Percentiles rank a stretch among this genome's conserved stretches.
phyloP scores from a whole-genome alignment of 1,139 yeast genomes.

The Saccharomyces hybrid region DNA sequence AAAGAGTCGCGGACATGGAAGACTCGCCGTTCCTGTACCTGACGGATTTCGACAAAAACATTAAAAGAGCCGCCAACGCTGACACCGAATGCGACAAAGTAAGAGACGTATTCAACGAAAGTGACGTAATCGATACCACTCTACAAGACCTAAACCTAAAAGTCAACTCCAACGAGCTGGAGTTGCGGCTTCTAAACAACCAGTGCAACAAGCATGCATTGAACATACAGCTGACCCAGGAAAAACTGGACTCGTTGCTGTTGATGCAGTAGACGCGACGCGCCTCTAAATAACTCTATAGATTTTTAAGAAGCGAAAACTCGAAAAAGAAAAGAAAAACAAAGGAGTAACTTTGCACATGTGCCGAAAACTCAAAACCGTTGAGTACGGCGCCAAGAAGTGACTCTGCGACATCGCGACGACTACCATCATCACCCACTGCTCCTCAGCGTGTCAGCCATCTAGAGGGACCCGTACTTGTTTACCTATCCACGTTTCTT shows the following conservation, averaged over 20 bases:
- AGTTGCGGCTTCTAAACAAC: conserved; percentile 19
- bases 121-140: conserved; percentile 16
- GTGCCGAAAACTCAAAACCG: too few species aligned
- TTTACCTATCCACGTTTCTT: too few species aligned
- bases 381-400: too few species aligned
- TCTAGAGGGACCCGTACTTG: too few species aligned
- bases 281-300: too few species aligned
- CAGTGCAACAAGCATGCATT: conserved; percentile 19
- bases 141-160: conserved; percentile 17
- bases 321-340: not conserved
- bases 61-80: conserved; percentile 5
- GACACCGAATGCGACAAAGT: conserved; percentile 11
- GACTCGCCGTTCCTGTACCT: conserved; percentile 19
- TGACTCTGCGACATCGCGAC: too few species aligned
- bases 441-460: too few species aligned
- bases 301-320: not conserved
- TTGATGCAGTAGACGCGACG: conserved; percentile 1
- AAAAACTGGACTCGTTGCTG: conserved; percentile 14
- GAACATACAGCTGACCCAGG: conserved; percentile 11
- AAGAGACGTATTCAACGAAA: conserved; percentile 15
- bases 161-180: conserved; percentile 20
- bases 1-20: conserved; percentile 7
- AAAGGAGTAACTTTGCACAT: too few species aligned
- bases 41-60: conserved; percentile 14
- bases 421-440: too few species aligned